Evolutionary conservation across 805 yeast species (phyloP), one percentile per base, ranked within the genome.

Genomic region (Starmerella gropengiesseri): DNA sequence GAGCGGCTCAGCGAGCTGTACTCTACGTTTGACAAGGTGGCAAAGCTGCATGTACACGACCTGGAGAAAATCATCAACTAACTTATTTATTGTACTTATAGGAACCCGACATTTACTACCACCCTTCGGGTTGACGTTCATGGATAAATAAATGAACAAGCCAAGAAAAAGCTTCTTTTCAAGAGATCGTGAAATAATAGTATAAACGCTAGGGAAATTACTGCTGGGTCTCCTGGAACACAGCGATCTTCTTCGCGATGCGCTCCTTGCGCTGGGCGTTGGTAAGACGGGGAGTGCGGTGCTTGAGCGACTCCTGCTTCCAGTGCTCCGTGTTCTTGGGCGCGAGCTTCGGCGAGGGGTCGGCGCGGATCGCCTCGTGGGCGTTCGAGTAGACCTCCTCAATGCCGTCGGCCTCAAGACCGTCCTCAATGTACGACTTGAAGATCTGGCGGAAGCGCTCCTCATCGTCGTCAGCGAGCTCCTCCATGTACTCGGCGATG

Each of bases 401-500:
- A 60, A 91, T 66, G 58, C 81, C 83, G 64, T 91, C 98, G 60
- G 97, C 91, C 69, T 91, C 97, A 62, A 91, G 76, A 69, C 85
- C 97, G 64, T 89, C 96, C 60, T 79, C 95, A 59, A 91, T 69
- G 89, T 91, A 91, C 63, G 86, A 77, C 76, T 82, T 80, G 94
- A 89, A 89, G 67, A 89, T 77, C 66, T 83, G 77, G 71, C 79
- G 78, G 95, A 78, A 89, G 76, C 91, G 89, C 78, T 89, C 98
- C 77, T 89, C 98, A 81, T 89, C 98, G 70, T 89, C 98, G 65
- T 91, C 98, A 70, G 91, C 89, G 69, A 91, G 83, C 78, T 89
- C 97, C 78, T 91, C 98, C 95, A 91, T 91, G 91, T 91, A 91
- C 78, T 91, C 97, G 65, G 98, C 80, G 66, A 91, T 87, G 82